Conservation (phyloP, 140 eudicot species). For the Anethum foeniculum region DNA sequence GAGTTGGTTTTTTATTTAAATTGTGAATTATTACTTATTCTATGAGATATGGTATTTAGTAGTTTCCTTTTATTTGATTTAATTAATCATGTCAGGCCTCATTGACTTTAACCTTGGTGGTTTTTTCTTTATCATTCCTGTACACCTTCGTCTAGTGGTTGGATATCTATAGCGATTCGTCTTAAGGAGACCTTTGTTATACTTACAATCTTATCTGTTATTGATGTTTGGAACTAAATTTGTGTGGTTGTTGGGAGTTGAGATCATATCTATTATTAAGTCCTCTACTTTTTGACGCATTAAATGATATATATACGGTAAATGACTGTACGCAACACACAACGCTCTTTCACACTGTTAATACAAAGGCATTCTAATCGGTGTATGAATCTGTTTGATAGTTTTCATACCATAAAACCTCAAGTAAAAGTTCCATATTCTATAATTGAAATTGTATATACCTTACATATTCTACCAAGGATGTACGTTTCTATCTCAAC, state of each 20-base stretch:
- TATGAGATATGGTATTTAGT: not conserved
- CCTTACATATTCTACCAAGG: not conserved
- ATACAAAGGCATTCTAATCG: not conserved
- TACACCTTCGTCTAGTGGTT: not conserved
- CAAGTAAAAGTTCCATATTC: not conserved
- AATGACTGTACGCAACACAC: not conserved
- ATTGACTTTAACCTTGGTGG: not conserved
- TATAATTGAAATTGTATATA: not conserved
- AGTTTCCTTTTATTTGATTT: no score
- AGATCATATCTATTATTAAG: not conserved
- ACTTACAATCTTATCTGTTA: not conserved
- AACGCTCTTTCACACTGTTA: not conserved
- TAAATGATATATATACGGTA: not conserved
- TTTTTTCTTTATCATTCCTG: not conserved
- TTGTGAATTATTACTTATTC: not conserved
- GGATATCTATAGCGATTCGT: not conserved
- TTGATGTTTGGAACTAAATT: not conserved
- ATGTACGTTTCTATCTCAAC: not conserved
- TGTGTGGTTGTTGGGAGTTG: not conserved
- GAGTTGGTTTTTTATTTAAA: slow-evolving; percentile 27
- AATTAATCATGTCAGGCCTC: not conserved
- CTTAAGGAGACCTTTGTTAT: not conserved
- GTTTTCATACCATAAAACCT: not conserved
- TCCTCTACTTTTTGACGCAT: not conserved
- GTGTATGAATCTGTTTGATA: not conserved